These are phyloP conservation scores for Coniella lustricola DNA, from an alignment of 2,329 filamentous ascomycete species.

Conservation along the genomic window DNA sequence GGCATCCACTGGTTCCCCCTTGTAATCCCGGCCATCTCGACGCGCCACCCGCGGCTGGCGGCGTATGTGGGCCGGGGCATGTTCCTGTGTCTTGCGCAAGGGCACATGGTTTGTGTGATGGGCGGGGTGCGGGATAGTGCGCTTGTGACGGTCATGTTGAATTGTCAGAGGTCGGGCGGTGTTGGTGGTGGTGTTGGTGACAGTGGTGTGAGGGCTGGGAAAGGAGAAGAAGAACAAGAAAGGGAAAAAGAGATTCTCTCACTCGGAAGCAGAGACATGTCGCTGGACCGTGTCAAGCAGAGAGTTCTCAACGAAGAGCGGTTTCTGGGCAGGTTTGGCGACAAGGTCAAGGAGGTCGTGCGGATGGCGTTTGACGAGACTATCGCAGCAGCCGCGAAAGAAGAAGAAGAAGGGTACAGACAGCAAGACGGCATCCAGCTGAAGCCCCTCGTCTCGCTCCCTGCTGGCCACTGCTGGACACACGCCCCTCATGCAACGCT, in stretches of 20 bases:
- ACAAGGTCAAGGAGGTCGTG: slow-evolving; percentile 23
- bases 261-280: neutral
- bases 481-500: slow-evolving; percentile 36
- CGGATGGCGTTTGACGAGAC: slow-evolving; percentile 23
- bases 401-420: too few species aligned
- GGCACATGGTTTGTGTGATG: slow-evolving; percentile 28
- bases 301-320: slow-evolving; percentile 19
- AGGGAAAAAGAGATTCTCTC: too few species aligned
- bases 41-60: slow-evolving; percentile 30
- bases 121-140: slow-evolving; percentile 24
- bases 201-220: too few species aligned
- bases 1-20: slow-evolving; percentile 32
- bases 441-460: slow-evolving; percentile 32
- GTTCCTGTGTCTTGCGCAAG: slow-evolving; percentile 27
- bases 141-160: slow-evolving; percentile 25
- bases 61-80: slow-evolving; percentile 33
- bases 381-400: neutral
- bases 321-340: slow-evolving; percentile 23
- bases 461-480: slow-evolving; percentile 36
- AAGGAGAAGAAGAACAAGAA: too few species aligned
- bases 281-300: slow-evolving; percentile 14
- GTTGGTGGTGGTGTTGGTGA: slow-evolving; percentile 13
- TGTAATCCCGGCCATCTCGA: slow-evolving; percentile 27
- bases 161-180: slow-evolving; percentile 20
- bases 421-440: slow-evolving; percentile 18